Base-by-base conservation (phyloP, 176 grass and related monocot species). In the Ampelocalamus luodianensis region DNA sequence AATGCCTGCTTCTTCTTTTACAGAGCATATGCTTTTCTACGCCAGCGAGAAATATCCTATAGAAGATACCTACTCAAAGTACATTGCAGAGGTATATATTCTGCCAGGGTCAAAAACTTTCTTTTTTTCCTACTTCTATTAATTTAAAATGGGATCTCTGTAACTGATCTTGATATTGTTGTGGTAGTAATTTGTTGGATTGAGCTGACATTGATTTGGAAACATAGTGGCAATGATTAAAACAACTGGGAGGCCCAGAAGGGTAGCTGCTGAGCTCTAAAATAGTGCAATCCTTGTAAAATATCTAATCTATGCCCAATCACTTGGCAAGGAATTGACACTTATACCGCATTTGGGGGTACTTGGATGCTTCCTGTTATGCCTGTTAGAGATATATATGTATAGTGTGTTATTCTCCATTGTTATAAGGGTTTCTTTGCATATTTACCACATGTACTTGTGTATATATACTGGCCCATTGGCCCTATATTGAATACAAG, bases 21-120 rank as follows among this genome's bases (percentile, higher is more conserved):
- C 80, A 94, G 96, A 98, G 78, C 96, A 98, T 85, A 98, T 98
- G 96, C 85, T 98, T 23, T 98, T 98, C 88, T 98, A 94, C 74
- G 93, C 96, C 15, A 98, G 96, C 15, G 91, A 98, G 86, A 98
- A 98, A 84, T 98, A 98, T 90, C 96, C 96, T 8, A 22, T 89
- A 55, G 96, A 98, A 86, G 86, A 94, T 77, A 94, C 88, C 87
- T 98, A 98, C 73, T 89, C 89, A 75, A 98, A 98, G 71, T 95
- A 92, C 80, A 98, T 98, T 53, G 71, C 89, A 62, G 93, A 98
- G 91, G 96, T 98, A 92, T 62, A 58, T 89, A 42, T 45, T 85
- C 87, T 16, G 26, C 48, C 51, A n/a, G 51, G 24, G 8, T 34
- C 77, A 77, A 70, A n/a, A 20, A 36, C 51, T 67, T 45, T n/a